Evolutionary conservation across 495 filamentous ascomycete genomes (phyloP).

Genomic region (Pyrenopolyporus hunteri): DNA sequence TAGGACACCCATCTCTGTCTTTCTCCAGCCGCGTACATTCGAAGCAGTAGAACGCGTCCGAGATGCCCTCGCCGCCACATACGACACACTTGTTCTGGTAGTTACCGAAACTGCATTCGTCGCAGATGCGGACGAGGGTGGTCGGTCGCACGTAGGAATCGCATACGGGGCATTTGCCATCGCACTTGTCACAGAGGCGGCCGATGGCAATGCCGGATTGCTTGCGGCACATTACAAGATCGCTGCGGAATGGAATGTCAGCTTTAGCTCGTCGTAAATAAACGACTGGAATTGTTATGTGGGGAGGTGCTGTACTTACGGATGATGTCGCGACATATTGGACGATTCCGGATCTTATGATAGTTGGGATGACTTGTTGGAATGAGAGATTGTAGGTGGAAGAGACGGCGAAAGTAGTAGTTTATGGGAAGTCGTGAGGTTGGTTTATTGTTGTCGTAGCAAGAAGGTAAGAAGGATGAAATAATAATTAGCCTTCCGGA

Average conservation of each 20-base stretch:
- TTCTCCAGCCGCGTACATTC: constrained; percentile 98
- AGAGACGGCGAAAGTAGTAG: neutral
- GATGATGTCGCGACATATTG: constrained; percentile 78
- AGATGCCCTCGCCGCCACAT: constrained; percentile 97
- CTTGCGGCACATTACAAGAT: constrained; percentile 99
- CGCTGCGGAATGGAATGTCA: constrained; percentile 57
- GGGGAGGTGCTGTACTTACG: constrained; percentile 61
- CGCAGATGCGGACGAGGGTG: constrained; percentile 96
- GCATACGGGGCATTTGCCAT: constrained; percentile 99
- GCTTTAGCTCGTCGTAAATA: constrained; percentile 44
- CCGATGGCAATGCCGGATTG: constrained; percentile 98
- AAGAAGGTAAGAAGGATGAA: too few species aligned
- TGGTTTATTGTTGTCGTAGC: too few species aligned
- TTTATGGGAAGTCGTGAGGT: too few species aligned
- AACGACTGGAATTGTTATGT: constrained; percentile 37
- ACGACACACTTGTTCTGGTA: constrained; percentile 99
- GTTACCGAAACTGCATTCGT: constrained; percentile 99
- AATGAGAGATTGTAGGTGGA: neutral
- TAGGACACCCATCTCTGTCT: constrained; percentile 96
- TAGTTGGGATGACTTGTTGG: constrained; percentile 16
- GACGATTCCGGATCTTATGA: constrained; percentile 11
- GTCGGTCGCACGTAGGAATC: constrained; percentile 98
- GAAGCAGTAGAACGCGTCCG: constrained; percentile 99
- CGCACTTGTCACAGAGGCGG: constrained; percentile 99
- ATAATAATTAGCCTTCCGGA: constrained; percentile 16